Percentiles rank a stretch among this genome's conserved stretches.
These are phyloP conservation scores for Dicorynia guianensis DNA, from an alignment of 306 rosid genomes.

Conservation along the genomic window DNA sequence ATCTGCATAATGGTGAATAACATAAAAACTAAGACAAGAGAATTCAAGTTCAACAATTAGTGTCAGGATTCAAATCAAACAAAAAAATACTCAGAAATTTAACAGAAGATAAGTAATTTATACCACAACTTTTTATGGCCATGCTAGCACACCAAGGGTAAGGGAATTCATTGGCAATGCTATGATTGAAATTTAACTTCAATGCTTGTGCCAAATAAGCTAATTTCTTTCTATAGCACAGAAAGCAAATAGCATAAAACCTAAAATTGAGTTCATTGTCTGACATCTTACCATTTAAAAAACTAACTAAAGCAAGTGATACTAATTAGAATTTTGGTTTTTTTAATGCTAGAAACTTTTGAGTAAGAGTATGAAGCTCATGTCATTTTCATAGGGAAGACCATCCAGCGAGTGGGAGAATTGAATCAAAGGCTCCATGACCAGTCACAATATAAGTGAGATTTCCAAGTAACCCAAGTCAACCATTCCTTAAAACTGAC, in stretches of 20 bases:
- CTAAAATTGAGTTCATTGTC: neutral
- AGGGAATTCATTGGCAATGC: neutral
- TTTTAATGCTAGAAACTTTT: neutral
- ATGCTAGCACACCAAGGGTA: neutral
- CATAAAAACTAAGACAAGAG: conserved; percentile 14
- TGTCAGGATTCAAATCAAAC: too few relatives aligned
- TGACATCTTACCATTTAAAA: neutral
- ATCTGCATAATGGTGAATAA: conserved; percentile 63
- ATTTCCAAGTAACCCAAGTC: neutral
- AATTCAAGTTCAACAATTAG: neutral
- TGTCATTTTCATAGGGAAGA: neutral
- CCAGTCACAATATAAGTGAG: neutral
- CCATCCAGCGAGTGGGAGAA: neutral
- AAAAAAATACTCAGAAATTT: conserved; percentile 3
- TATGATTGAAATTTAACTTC: conserved; percentile 3
- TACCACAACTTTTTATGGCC: neutral
- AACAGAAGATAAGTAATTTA: conserved; percentile 29
- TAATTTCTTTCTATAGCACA: neutral
- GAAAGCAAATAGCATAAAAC: neutral
- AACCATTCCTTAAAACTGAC: neutral
- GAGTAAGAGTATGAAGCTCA: neutral
- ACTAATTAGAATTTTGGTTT: neutral
- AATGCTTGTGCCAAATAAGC: conserved; percentile 12
- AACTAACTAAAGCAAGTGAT: conserved; percentile 13
- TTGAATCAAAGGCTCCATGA: neutral